Base-by-base conservation (phyloP, 1,284 basidiomycete species). In the Ustilago sp. region DNA sequence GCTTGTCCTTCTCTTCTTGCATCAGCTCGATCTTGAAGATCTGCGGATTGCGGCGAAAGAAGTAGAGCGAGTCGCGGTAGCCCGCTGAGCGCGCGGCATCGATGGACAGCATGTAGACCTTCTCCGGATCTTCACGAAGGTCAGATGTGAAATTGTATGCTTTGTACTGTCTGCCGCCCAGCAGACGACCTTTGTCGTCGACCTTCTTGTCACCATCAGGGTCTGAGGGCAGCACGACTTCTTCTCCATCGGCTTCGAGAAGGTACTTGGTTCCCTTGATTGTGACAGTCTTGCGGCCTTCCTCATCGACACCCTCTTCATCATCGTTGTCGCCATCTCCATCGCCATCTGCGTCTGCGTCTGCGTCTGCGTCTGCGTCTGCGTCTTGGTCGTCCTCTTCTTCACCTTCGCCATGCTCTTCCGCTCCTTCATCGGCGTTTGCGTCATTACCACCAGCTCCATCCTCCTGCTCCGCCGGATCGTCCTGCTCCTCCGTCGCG, bases 1-100 rank as follows among this genome's bases (percentile, higher is more conserved):
- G 91, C 80, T 91, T 91, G 77, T 97, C 94, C 85, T 98, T 95
- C 87, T 98, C 96, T 19, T 63, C 68, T 52, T 76, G 75, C 11
- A 62, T 51, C 2, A 85, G 69, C 59, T 67, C 92, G 62, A 97
- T 89, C 87, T 98, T 98, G 88, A 94, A 89, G 28, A 97, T 92
- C 38, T 94, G 90, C 0, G 91, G 91, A 80, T 96, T 96, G 7
- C 93, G 90, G 12, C 97, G 92, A 87, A 98, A 96, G 86, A 98
- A 98, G 87, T 97, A 98, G 12, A 98, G 88, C 9, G 95, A 98
- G 87, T 99, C 97, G 63, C 94, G 91, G 87, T 95, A 98, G 2
- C 96, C 97, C 45, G 94, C 95, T 4, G 93, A 93, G 32, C 96
- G 91, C 0, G 96, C 96, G 5, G 95, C 95, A 83, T 99, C 96